Base-by-base conservation (phyloP, 768 basidiomycete genomes). In the Mrakia blollopis region DNA sequence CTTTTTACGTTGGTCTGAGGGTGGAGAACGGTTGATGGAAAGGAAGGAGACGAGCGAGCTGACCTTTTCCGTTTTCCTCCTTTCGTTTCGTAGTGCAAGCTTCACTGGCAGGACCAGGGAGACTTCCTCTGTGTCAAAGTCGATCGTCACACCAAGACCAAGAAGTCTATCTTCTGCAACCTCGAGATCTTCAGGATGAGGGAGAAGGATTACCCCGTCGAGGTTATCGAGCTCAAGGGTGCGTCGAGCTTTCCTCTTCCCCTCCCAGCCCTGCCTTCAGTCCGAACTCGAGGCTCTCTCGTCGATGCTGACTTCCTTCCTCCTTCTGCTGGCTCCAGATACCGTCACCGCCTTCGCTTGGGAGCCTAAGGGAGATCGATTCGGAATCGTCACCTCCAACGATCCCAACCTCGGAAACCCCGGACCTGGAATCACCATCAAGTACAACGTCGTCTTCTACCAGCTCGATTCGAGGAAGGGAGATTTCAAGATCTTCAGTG, bases 111-210 rank as follows among this genome's bases (percentile, higher is more conserved):
- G 86, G 96, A 94, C 81, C 92, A 94, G 83, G 97, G 96, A 50
- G 94, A 98, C 84, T 98, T 93, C 86, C 89, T 99, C 23, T 98
- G 97, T 81, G 96, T 98, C 84, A 98, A 97, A 85, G 97, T 99
- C 74, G 97, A 98, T 85, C 91, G 96, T 70, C 94, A 97, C 83
- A 82, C 82, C 78, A 98, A 98, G 86, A 96, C 96, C 7, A 97
- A 96, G 85, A 98, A 98, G 85, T 94, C 94, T 6, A 93, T 92
- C 41, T 98, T 94, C 86, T 96, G 95, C 85, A 99, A 98, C 84
- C 87, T 99, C 78, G 97, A 99, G 86, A 91, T 99, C 76, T 98
- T 98, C 88, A 89, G 95, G 73, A 89, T 98, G 74, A 90, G 96
- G 74, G 97, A 99, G 85, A 98, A 98, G 84, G 93, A 98, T 83